Base-by-base conservation (phyloP, 2,329 filamentous ascomycete species). In the Aureobasidium uvarum region DNA sequence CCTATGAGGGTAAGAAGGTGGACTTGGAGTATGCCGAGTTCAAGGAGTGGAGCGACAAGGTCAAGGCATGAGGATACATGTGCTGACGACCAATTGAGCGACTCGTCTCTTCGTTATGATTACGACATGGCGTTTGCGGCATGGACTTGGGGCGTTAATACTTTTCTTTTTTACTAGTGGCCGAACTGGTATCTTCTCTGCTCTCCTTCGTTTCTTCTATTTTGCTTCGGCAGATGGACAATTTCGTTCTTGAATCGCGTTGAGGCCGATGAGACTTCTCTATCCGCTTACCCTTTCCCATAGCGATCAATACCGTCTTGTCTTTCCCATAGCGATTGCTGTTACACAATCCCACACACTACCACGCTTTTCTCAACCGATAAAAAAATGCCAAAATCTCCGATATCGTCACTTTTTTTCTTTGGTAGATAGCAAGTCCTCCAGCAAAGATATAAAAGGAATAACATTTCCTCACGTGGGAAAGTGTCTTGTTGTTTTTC, bases 1-100 rank as follows among this genome's bases (percentile, higher is more conserved):
- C 91, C 70, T 99, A 98, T 76, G 91, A 95, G 77, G 95, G 95
- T 23, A 87, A 87, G 78, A 93, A 91, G 80, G 85, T 88, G 64
- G 87, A 81, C 65, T 76, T 95, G 67, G 81, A 78, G 56, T 96
- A 91, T 75, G 77, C 76, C 1, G 90, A 94, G 72, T 98, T 88
- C 83, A 88, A 85, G 81, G 84, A 84, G 70, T 97, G 92, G 91
- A 86, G 86, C 74, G 84, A 88, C 20, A 58, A 43, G 36, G 23
- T 39, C 23, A 28, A 8, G 10, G 48, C 48, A 6, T 51, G 38
- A 43, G 6, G 16, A 20, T 25, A 25, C 4, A 28, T 18, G 25
- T n/a, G 39, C 10, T 43, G 8, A 10, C 10, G 4, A 16, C 3
- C 20, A 5, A 3, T 16, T 38, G n/a, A 10, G 8, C 4, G 20